Conservation (phyloP, 805 yeast species). For the Pichia pseudocactophila region DNA sequence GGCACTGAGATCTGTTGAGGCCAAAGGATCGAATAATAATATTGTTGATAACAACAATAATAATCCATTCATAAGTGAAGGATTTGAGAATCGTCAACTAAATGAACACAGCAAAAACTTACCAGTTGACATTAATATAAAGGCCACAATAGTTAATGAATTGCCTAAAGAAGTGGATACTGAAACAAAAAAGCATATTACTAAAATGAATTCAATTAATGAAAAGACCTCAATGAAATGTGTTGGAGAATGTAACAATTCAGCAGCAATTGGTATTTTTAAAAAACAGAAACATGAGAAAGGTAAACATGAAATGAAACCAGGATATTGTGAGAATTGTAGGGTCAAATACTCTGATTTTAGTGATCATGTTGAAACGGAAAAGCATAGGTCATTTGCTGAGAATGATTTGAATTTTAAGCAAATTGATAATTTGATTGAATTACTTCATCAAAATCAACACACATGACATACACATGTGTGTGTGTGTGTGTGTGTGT, state of each 20-base stretch:
- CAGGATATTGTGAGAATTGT: conserved; percentile 95
- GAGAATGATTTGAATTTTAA: conserved; percentile 58
- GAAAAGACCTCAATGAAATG: too few species aligned
- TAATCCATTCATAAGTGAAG: conserved; percentile 5
- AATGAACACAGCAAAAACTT: not conserved
- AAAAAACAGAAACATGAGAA: conserved; percentile 11
- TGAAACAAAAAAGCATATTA: conserved; percentile 5
- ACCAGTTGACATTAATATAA: not conserved
- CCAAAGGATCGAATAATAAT: not conserved
- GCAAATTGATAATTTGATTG: conserved; percentile 68
- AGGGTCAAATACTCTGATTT: conserved; percentile 72
- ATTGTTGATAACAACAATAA: not conserved
- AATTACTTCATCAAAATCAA: not conserved
- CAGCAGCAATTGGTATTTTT: conserved; percentile 3
- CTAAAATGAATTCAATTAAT: not conserved
- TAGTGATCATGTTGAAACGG: conserved; percentile 62
- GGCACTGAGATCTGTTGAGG: conserved; percentile 11
- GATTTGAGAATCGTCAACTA: not conserved
- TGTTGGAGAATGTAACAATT: not conserved
- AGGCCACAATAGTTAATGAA: not conserved
- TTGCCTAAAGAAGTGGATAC: not conserved
- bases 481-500: too few species aligned
- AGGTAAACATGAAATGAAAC: conserved; percentile 22
- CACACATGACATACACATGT: too few species aligned
- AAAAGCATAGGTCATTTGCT: conserved; percentile 75